phyloP scores from a whole-genome alignment of 805 yeast species.

The Kazachstania martiniae region DNA sequence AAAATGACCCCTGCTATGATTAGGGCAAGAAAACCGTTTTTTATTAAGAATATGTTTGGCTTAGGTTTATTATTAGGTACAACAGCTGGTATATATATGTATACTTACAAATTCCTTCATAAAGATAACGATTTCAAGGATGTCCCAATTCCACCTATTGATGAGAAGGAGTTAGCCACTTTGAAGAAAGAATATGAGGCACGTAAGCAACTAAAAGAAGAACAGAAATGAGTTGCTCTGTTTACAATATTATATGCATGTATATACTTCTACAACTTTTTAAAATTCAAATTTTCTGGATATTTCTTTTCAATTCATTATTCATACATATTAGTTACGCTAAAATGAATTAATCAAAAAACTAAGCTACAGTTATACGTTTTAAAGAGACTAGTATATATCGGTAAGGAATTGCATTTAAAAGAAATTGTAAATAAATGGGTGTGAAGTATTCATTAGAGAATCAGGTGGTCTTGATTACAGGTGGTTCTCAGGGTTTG shows the following conservation, averaged over 20 bases:
- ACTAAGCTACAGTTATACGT: no score
- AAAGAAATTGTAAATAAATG: background rate
- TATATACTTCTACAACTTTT: background rate
- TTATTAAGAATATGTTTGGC: slow-evolving; percentile 61
- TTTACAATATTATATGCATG: background rate
- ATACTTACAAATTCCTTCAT: slow-evolving; percentile 56
- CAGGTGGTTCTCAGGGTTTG: slow-evolving; percentile 93
- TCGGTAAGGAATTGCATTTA: no score
- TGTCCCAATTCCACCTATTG: slow-evolving; percentile 88
- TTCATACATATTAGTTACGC: no score
- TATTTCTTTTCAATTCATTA: no score
- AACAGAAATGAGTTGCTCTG: no score
- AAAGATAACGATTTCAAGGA: slow-evolving; percentile 73
- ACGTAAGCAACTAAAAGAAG: slow-evolving; percentile 10
- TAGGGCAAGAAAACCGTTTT: slow-evolving; percentile 81
- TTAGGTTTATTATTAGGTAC: slow-evolving; percentile 51
- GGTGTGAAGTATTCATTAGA: slow-evolving; percentile 25
- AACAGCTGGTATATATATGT: slow-evolving; percentile 53
- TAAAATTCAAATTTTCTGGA: no score
- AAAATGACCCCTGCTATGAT: slow-evolving; percentile 91
- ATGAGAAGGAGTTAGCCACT: slow-evolving; percentile 62
- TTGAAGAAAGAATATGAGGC: slow-evolving; percentile 64
- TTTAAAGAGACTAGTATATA: no score
- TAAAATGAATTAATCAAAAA: no score
- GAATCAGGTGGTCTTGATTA: slow-evolving; percentile 53